Evolutionary conservation across 768 basidiomycete genomes (phyloP).

Genomic region (Collybiopsis luxurians): DNA sequence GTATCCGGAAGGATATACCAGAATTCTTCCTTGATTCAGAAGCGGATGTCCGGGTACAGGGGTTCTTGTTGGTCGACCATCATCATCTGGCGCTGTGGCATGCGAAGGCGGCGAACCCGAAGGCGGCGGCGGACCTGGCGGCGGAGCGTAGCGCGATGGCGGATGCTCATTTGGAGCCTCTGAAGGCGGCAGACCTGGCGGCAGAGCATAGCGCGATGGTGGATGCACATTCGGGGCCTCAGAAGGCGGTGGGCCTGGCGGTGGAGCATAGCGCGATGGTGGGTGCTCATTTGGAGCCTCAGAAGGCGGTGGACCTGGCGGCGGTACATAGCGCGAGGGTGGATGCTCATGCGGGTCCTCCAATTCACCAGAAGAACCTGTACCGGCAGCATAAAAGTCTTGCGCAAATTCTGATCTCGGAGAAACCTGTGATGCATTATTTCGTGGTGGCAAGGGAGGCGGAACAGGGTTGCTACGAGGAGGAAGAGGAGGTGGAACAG

Average conservation of each 20-base stretch:
- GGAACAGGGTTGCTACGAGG: conserved; percentile 17
- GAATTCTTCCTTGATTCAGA: conserved; percentile 53
- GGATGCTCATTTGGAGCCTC: background rate
- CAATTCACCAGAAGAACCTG: conserved; percentile 15
- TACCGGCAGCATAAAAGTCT: conserved; percentile 58
- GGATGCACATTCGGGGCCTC: too few relatives aligned
- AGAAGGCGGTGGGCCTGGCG: conserved; percentile 18
- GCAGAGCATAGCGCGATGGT: conserved; percentile 28
- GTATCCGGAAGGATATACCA: conserved; percentile 68
- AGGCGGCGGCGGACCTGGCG: background rate
- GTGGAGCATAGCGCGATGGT: conserved; percentile 29
- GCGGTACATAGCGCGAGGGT: conserved; percentile 26
- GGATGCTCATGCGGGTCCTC: background rate
- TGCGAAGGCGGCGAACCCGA: too few relatives aligned
- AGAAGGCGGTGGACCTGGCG: conserved; percentile 22
- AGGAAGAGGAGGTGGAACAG: conserved; percentile 8
- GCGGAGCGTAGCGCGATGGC: too few relatives aligned
- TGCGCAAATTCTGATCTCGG: conserved; percentile 54
- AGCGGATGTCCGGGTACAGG: conserved; percentile 71
- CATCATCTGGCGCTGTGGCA: conserved; percentile 37
- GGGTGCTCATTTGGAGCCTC: too few relatives aligned
- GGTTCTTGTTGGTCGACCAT: conserved; percentile 58
- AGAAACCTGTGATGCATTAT: conserved; percentile 2
- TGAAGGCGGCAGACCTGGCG: conserved; percentile 18
- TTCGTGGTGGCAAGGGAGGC: conserved; percentile 16